Evolutionary conservation across 768 basidiomycete species (phyloP), one percentile per base, ranked within the genome.

Genomic region (Collybiopsis confluens): DNA sequence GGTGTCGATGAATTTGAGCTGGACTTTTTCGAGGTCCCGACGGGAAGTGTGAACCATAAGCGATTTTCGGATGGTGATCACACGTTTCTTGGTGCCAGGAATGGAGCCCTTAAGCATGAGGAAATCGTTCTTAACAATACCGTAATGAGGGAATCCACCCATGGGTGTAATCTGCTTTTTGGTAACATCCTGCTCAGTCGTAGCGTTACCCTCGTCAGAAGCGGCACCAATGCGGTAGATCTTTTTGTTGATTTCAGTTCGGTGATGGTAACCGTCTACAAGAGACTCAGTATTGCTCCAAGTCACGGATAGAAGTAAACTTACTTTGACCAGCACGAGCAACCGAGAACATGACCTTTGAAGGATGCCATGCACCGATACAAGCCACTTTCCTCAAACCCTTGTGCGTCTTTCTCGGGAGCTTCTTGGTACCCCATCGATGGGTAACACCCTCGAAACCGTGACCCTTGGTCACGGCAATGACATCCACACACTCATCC

Each of bases 311-410:
- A 2, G 41, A 46, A 33, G 28, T 48, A 66, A 55, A 79, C 92
- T 64, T 71, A 92, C 90, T 91, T 89, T 98, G 96, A 91, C 97
- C 97, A 62, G 97, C 95, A 81, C 97, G 95, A 57, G 95, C 97
- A 64, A 99, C 97, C n/a, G 94, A 95, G 86, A 93, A 98, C 96
- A 98, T 98, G 83, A 99, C 97, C 77, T 96, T 97, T 65, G 88
- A 89, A 70, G 93, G 94, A 81, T 96, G 93, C 92, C 92, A 96
- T 69, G 93, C 94, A 75, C 93, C 93, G 62, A 95, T 94, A 82
- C 93, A 96, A 68, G 96, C 96, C 59, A 99, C 97, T 80, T 99
- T 98, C 72, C 96, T 90, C 66, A 98, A 91, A 90, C 97, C 97
- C 74, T 97, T 95, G 84, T 99, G 97, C 52, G 97, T 98, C 81